Base-by-base conservation (phyloP, 805 yeast genomes). In the Lipomyces mesembrius region DNA sequence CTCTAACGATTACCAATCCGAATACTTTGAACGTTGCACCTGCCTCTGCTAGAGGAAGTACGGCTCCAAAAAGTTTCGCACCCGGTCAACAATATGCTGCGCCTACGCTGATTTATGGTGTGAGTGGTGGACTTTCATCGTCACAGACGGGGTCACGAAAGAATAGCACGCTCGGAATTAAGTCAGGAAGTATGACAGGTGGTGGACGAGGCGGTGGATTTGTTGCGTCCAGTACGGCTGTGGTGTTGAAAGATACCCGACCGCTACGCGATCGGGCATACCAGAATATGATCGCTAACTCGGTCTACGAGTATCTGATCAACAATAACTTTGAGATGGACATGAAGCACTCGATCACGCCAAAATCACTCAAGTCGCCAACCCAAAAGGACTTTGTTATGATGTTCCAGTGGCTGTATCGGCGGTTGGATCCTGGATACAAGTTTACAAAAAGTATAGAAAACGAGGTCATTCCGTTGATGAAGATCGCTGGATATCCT, bases 331-430 rank as follows among this genome's bases (percentile, higher is more conserved):
- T 90, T 77, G 96, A 90, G 74, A 79, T 85, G 46, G 94, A 89
- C 66, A 88, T 87, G 82, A 88, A 87, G 72, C 91, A 88, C 70
- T 84, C 91, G 2, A 77, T 92, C 25, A 83, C 90, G 2, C 80
- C 83, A 9, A 87, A 86, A 74, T 85, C 91, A 1, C 79, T 92
- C 65, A 83, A 81, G 71, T 86, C 83, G 70, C 97, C 97, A 20
- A 92, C 97, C 0, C 97, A 92, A 74, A 90, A 89, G 74, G 97
- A 91, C 72, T 92, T 92, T 76, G 87, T 86, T 7, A 75, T 84
- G 56, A 86, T 92, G 12, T 92, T 92, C 78, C 90, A 89, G 76
- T 93, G 92, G 84, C 78, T 93, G 29, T 92, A 90, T 78, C 83
- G 82, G 68, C 84, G 87, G 71, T 81, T 91, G 53, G 97, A 92